Evolutionary conservation across 2,329 filamentous ascomycete genomes (phyloP).

Genomic region (Cladosporium sphaerospermum): DNA sequence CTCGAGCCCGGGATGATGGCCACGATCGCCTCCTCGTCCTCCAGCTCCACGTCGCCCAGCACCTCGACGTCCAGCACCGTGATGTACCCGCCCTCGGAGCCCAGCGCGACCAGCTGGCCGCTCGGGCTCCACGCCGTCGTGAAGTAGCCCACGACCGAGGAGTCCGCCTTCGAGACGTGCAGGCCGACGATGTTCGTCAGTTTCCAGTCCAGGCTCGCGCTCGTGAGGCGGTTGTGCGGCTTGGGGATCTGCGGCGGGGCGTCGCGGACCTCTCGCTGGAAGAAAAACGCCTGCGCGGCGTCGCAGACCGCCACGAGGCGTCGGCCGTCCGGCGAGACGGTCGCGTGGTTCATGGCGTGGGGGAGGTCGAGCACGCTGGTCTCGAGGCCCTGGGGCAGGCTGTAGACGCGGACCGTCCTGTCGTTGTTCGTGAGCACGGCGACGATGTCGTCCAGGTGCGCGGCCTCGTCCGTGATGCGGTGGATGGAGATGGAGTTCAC

Average conservation of each 20-base stretch:
- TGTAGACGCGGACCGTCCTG: slow-evolving; percentile 78
- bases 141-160: slow-evolving; percentile 55
- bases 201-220: slow-evolving; percentile 34
- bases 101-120: slow-evolving; percentile 65
- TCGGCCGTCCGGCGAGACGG: slow-evolving; percentile 84
- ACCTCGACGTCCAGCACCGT: slow-evolving; percentile 61
- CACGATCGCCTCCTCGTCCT: slow-evolving; percentile 58
- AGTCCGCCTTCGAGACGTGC: slow-evolving; percentile 30
- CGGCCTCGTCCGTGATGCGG: slow-evolving; percentile 48
- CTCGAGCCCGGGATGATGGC: slow-evolving; percentile 73
- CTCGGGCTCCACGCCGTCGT: slow-evolving; percentile 70
- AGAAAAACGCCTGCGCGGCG: slow-evolving; percentile 79
- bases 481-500: slow-evolving; percentile 63
- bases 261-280: slow-evolving; percentile 46
- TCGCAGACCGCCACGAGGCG: slow-evolving; percentile 81
- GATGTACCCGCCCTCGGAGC: slow-evolving; percentile 74
- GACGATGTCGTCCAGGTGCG: slow-evolving; percentile 48
- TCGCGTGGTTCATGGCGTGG: slow-evolving; percentile 85
- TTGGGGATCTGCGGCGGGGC: slow-evolving; percentile 32
- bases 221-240: slow-evolving; percentile 32
- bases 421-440: slow-evolving; percentile 86
- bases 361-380: slow-evolving; percentile 68
- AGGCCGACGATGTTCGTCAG: slow-evolving; percentile 36
- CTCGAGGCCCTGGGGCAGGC: slow-evolving; percentile 60
- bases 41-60: slow-evolving; percentile 30